Conservation (phyloP, 1,284 basidiomycete genomes). For the Sphaerobolus stellatus region DNA sequence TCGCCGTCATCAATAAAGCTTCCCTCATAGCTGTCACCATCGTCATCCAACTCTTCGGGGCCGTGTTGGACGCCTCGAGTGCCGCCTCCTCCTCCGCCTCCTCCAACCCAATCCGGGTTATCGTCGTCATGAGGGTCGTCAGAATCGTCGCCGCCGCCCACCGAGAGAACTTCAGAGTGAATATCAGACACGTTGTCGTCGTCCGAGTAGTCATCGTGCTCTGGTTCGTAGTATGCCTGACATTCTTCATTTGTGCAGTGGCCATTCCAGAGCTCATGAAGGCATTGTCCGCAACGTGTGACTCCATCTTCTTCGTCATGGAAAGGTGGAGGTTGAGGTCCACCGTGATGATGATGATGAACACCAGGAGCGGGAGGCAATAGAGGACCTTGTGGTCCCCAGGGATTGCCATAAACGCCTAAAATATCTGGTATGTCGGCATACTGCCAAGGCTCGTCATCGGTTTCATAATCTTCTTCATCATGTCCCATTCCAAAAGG, state of each 20-base stretch:
- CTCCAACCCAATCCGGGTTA: slow-evolving; percentile 30
- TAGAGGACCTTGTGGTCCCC: too few relatives aligned
- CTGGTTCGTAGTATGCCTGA: slow-evolving; percentile 40
- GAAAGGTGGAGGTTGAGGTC: slow-evolving; percentile 24
- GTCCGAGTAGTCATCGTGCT: slow-evolving; percentile 33
- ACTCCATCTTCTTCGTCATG: slow-evolving; percentile 71
- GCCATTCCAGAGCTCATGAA: slow-evolving; percentile 72
- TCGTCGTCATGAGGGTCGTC: slow-evolving; percentile 20
- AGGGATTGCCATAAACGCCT: not conserved
- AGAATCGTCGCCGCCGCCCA: slow-evolving; percentile 32
- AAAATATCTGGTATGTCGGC: not conserved
- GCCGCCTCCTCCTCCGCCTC: slow-evolving; percentile 39
- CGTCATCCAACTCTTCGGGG: slow-evolving; percentile 28
- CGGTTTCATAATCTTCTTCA: not conserved
- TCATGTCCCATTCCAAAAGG: not conserved
- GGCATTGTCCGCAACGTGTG: slow-evolving; percentile 69
- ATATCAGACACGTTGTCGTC: slow-evolving; percentile 17
- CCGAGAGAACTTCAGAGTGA: slow-evolving; percentile 14
- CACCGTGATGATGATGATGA: too few relatives aligned
- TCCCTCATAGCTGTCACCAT: slow-evolving; percentile 41
- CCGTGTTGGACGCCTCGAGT: slow-evolving; percentile 21
- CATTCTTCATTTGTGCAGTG: slow-evolving; percentile 57
- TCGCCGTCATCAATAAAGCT: slow-evolving; percentile 52
- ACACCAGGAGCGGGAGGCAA: not conserved
- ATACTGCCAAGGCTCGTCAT: not conserved